Conservation (phyloP, 2,329 filamentous ascomycete species). For the Daldinia sp. region DNA sequence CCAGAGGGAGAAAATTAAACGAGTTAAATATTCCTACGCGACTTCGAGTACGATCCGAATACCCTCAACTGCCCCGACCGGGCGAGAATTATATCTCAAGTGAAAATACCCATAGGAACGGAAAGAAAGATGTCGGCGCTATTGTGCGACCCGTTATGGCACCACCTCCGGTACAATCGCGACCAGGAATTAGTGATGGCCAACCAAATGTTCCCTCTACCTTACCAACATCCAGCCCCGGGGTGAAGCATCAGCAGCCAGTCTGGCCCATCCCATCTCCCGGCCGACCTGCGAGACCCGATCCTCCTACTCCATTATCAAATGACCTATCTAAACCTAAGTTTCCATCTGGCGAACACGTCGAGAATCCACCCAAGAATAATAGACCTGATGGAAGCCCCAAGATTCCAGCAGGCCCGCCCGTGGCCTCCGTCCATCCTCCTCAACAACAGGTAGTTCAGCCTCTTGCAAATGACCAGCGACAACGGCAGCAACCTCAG, state of each 20-base stretch:
- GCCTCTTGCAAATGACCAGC: conserved; percentile 10
- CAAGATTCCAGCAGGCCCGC: neutral
- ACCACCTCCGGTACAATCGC: conserved; percentile 15
- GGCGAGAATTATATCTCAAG: conserved; percentile 20
- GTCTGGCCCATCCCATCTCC: conserved; percentile 12
- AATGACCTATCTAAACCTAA: conserved; percentile 21
- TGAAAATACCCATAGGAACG: conserved; percentile 24
- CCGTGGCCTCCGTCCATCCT: neutral
- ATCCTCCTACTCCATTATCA: neutral
- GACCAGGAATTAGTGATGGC: conserved; percentile 19
- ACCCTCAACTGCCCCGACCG: conserved; percentile 37
- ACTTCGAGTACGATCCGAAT: conserved; percentile 55
- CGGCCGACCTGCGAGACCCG: conserved; percentile 9
- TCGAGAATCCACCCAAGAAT: conserved; percentile 6
- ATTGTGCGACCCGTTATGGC: conserved; percentile 22
- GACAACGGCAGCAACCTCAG: neutral
- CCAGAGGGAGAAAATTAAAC: conserved; percentile 60
- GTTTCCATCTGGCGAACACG: neutral
- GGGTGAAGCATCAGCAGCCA: conserved; percentile 18
- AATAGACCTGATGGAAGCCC: conserved; percentile 8
- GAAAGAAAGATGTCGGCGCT: conserved; percentile 31
- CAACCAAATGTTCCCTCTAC: conserved; percentile 10
- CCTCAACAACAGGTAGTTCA: conserved; percentile 12
- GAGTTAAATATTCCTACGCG: conserved; percentile 62
- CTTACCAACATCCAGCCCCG: conserved; percentile 3